Conservation (phyloP, 2,329 filamentous ascomycete species). For the Dothistroma septosporum region DNA sequence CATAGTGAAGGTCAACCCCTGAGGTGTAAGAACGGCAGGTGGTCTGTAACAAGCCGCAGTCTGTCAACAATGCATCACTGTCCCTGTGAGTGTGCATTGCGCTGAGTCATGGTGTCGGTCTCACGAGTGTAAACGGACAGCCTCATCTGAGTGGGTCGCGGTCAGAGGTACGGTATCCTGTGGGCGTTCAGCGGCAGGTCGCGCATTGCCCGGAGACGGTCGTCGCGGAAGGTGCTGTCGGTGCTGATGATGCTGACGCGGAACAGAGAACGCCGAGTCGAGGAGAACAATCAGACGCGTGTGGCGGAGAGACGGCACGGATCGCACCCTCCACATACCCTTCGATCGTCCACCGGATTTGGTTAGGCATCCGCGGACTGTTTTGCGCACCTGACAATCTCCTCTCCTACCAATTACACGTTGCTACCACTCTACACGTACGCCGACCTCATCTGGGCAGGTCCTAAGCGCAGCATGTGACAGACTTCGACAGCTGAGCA, state of each 20-base stretch:
- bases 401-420: neutral
- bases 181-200: too few relatives aligned
- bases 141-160: too few relatives aligned
- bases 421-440: neutral
- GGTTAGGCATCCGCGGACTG: neutral
- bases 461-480: neutral
- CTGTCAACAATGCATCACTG: neutral
- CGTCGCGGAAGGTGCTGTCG: neutral
- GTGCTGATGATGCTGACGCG: neutral
- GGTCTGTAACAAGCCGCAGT: too few relatives aligned
- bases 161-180: too few relatives aligned
- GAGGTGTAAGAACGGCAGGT: neutral
- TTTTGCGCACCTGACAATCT: neutral
- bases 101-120: neutral
- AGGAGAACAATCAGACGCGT: too few relatives aligned
- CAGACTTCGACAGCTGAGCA: neutral
- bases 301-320: neutral
- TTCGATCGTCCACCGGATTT: neutral
- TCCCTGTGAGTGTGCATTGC: neutral
- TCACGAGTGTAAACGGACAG: neutral
- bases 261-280: neutral
- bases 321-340: neutral
- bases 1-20: constrained; percentile 29
- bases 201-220: neutral
- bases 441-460: neutral